Percentiles rank a stretch among this genome's conserved stretches.
Evolutionary conservation across 2,329 filamentous ascomycete species (phyloP).

Genomic region (Botrytis hyacinthi): DNA sequence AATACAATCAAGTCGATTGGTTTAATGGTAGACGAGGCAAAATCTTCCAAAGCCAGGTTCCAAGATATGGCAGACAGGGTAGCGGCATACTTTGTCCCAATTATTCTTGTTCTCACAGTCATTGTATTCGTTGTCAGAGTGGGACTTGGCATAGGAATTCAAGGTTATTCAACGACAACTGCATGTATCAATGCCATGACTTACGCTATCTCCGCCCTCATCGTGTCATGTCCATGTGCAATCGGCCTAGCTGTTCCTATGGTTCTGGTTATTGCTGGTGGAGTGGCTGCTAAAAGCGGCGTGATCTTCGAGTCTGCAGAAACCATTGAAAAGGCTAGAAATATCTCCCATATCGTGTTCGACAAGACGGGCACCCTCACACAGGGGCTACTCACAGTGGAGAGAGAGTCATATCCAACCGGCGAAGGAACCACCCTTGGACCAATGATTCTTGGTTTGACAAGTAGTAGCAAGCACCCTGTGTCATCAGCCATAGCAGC

Average conservation of each 20-base stretch:
- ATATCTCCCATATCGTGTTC: conserved; percentile 66
- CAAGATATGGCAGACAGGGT: conserved; percentile 69
- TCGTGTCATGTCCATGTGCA: conserved; percentile 77
- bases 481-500: conserved; percentile 37
- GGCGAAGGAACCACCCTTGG: conserved; percentile 27
- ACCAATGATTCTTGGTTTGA: conserved; percentile 41
- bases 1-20: conserved; percentile 73
- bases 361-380: conserved; percentile 82
- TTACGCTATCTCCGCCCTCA: conserved; percentile 65
- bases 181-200: conserved; percentile 62
- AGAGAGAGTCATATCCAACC: conserved; percentile 40
- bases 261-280: conserved; percentile 70
- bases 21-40: conserved; percentile 67
- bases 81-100: conserved; percentile 67
- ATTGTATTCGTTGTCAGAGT: conserved; percentile 66
- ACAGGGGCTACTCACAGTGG: conserved; percentile 50
- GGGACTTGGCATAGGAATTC: conserved; percentile 50
- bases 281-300: conserved; percentile 61
- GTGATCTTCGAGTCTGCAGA: conserved; percentile 68
- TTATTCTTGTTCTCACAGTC: conserved; percentile 56
- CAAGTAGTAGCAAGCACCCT: conserved; percentile 27
- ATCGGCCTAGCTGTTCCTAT: conserved; percentile 70
- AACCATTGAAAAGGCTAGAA: conserved; percentile 60
- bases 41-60: conserved; percentile 63
- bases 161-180: conserved; percentile 44